phyloP scores from a whole-genome alignment of 805 yeast species.

The Candida namnaoensis region DNA sequence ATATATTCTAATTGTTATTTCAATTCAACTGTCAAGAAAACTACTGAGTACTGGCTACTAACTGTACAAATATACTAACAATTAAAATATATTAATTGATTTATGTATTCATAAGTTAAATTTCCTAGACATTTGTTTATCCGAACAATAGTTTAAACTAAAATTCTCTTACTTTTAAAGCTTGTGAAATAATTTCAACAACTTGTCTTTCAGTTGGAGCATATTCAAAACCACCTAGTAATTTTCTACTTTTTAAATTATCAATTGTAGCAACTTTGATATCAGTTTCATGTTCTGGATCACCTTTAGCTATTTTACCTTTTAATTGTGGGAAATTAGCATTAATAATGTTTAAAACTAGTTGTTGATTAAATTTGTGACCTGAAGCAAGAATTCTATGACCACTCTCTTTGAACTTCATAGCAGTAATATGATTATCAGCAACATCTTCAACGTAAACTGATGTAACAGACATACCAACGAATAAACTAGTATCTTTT shows the following conservation, averaged over 20 bases:
- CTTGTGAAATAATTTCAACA: conserved; percentile 22
- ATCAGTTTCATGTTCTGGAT: conserved; percentile 16
- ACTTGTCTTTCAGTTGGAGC: conserved; percentile 29
- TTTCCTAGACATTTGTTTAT: too few species aligned
- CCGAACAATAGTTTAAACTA: too few species aligned
- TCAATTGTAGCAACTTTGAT: conserved; percentile 1
- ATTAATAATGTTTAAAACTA: conserved; percentile 14
- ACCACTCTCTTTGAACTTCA: conserved; percentile 21
- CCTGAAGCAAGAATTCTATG: conserved; percentile 15
- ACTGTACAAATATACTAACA: too few species aligned
- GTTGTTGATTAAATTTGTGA: conserved; percentile 8
- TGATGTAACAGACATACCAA: conserved; percentile 17
- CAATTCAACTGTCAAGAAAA: too few species aligned
- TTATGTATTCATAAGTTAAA: too few species aligned
- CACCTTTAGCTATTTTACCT: conserved; percentile 31
- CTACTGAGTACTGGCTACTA: too few species aligned
- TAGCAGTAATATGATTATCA: conserved; percentile 36
- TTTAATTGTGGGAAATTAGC: conserved; percentile 30
- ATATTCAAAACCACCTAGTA: conserved; percentile 28
- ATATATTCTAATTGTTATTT: too few species aligned
- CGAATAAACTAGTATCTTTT: conserved; percentile 1
- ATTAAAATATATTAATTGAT: too few species aligned
- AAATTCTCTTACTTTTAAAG: conserved; percentile 29
- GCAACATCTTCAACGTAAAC: too few species aligned
- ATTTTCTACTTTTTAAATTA: conserved; percentile 5